A percentile compares a stretch with the other conserved stretches of the same genome.
Evolutionary conservation across 2,329 filamentous ascomycete genomes (phyloP).

Genomic region (Cordyceps militaris): DNA sequence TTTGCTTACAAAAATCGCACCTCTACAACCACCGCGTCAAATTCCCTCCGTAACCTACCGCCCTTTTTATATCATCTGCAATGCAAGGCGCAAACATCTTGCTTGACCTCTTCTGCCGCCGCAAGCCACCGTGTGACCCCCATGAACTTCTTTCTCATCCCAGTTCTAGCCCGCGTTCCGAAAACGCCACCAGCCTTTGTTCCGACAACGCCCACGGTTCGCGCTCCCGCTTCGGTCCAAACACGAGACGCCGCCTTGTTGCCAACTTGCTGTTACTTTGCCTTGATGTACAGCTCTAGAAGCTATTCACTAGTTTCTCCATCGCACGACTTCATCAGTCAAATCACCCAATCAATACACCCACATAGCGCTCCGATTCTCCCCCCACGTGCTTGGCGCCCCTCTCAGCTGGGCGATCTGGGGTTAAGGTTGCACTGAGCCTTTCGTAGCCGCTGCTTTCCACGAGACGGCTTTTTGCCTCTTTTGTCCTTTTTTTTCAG

Average conservation of each 20-base stretch:
- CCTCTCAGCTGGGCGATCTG: neutral
- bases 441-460: neutral
- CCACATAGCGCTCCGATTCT: neutral
- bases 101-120: neutral
- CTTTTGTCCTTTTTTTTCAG: neutral
- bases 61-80: neutral
- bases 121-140: neutral
- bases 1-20: neutral
- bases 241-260: neutral
- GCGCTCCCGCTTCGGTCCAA: neutral
- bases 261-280: neutral
- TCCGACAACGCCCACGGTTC: neutral
- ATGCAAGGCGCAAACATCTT: neutral
- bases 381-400: neutral
- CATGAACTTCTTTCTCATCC: neutral
- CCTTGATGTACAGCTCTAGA: neutral
- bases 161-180: neutral
- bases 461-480: neutral
- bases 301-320: no score
- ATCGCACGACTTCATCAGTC: neutral
- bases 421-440: neutral
- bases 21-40: neutral
- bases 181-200: slow-evolving; percentile 4
- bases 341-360: neutral
- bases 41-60: neutral